Percentiles rank a stretch among this genome's conserved stretches.
These are phyloP conservation scores for Chlamydomonas schloesseri DNA, from an alignment of 139 green algal species.

Conservation along the genomic window DNA sequence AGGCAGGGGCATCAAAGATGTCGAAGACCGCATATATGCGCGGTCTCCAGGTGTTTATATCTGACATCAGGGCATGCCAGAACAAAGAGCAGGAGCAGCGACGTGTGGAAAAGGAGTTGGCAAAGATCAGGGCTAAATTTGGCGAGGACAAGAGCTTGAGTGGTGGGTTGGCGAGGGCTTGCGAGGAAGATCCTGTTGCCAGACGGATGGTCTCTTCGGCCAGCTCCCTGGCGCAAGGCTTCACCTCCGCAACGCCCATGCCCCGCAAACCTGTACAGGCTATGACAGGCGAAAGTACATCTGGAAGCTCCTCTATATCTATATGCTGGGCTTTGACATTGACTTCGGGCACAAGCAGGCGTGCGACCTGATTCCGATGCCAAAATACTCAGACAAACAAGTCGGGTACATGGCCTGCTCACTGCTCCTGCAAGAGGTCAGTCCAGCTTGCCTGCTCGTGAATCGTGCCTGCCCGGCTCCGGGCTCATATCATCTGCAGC, in stretches of 20 bases:
- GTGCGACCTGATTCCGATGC: slow-evolving; percentile 91
- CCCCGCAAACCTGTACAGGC: slow-evolving; percentile 41
- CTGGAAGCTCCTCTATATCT: slow-evolving; percentile 99
- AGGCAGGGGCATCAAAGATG: slow-evolving; percentile 53
- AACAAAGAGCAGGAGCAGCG: slow-evolving; percentile 94
- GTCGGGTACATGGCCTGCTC: slow-evolving; percentile 95
- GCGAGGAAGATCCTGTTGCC: neutral
- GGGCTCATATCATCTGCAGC: too few relatives aligned
- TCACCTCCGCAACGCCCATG: too few relatives aligned
- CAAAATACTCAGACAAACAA: slow-evolving; percentile 99
- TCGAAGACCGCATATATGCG: slow-evolving; percentile 80
- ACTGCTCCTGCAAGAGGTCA: slow-evolving; percentile 92
- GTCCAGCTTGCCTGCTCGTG: too few relatives aligned
- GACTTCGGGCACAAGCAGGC: slow-evolving; percentile 99
- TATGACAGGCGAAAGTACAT: slow-evolving; percentile 99
- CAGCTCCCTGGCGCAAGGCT: too few relatives aligned
- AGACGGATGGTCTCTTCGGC: neutral
- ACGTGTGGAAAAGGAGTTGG: slow-evolving; percentile 97
- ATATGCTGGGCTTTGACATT: slow-evolving; percentile 98
- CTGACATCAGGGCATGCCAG: slow-evolving; percentile 89
- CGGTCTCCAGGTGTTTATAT: slow-evolving; percentile 84
- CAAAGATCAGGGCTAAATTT: slow-evolving; percentile 98
- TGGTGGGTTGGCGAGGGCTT: too few relatives aligned
- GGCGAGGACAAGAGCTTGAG: slow-evolving; percentile 71
- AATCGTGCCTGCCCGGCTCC: too few relatives aligned